These are phyloP conservation scores for Avena insularis DNA, from an alignment of 176 grass and related monocot genomes.

Conservation along the genomic window DNA sequence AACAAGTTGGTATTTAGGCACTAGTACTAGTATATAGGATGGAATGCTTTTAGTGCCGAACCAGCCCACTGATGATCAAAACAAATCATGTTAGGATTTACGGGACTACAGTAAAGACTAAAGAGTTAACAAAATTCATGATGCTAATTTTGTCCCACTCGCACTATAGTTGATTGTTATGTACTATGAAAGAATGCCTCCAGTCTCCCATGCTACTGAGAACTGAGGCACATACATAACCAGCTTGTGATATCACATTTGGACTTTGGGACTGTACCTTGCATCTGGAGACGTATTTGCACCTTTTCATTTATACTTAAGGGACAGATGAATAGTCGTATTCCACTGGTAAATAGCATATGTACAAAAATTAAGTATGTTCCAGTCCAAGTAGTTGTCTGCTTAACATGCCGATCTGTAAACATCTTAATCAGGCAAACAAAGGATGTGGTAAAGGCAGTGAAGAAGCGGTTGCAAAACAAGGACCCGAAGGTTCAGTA, in stretches of 20 bases:
- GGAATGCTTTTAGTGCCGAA: slow-evolving; percentile 1
- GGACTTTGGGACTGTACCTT: background rate
- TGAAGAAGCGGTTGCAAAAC: slow-evolving; percentile 81
- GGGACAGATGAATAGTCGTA: background rate
- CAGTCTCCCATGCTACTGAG: background rate
- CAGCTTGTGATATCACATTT: background rate
- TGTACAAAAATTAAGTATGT: background rate
- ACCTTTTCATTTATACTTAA: background rate
- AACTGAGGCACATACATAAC: background rate
- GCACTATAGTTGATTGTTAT: background rate
- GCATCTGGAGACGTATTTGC: background rate
- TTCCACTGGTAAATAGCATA: background rate
- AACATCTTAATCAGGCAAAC: slow-evolving; percentile 71
- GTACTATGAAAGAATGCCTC: slow-evolving; percentile 6
- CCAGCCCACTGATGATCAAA: background rate
- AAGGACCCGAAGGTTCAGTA: slow-evolving; percentile 94
- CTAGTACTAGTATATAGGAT: background rate
- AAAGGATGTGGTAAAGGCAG: slow-evolving; percentile 79
- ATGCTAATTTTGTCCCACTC: slow-evolving; percentile 5
- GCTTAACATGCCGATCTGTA: slow-evolving; percentile 22
- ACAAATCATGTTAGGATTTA: background rate
- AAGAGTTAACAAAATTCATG: background rate
- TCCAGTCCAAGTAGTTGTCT: slow-evolving; percentile 4
- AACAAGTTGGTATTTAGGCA: background rate
- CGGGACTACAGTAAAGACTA: background rate